Conservation (phyloP, 1,284 basidiomycete genomes). For the Trichosporon ovoides region DNA sequence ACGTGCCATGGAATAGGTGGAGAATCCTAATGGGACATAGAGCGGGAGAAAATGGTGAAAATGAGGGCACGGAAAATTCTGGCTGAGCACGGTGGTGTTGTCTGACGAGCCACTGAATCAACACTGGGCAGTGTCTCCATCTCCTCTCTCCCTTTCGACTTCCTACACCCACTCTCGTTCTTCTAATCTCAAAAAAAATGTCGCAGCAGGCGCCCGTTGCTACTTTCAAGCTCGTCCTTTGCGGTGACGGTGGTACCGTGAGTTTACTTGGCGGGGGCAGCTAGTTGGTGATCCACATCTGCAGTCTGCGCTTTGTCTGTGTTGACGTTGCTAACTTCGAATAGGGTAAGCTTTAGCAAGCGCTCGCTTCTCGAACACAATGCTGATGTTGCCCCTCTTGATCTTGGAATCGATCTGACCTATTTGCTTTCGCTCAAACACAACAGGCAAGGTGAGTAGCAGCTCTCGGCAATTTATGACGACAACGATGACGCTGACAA, state of each 20-base stretch:
- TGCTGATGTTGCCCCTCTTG: slow-evolving; percentile 12
- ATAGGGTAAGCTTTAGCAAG: slow-evolving; percentile 19
- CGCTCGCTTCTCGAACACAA: neutral
- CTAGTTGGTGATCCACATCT: neutral
- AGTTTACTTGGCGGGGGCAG: slow-evolving; percentile 40
- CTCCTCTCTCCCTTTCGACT: neutral
- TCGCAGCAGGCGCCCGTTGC: slow-evolving; percentile 56
- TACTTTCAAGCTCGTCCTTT: slow-evolving; percentile 94
- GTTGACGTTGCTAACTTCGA: neutral
- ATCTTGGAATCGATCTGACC: neutral
- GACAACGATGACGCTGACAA: slow-evolving; percentile 16
- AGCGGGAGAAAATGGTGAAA: slow-evolving; percentile 11
- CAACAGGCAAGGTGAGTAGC: slow-evolving; percentile 29
- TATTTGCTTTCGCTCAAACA: neutral
- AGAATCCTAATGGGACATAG: neutral
- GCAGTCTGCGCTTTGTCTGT: neutral
- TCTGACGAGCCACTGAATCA: slow-evolving; percentile 2
- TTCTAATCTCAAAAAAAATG: slow-evolving; percentile 29
- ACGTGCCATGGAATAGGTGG: neutral
- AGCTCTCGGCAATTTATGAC: neutral
- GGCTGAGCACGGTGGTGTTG: slow-evolving; percentile 7
- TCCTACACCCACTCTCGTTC: neutral
- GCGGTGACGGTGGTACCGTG: slow-evolving; percentile 97
- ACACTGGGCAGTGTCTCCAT: slow-evolving; percentile 5
- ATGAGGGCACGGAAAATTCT: slow-evolving; percentile 8